Evolutionary conservation across 257 asterid species (phyloP).

Genomic region (Capsicum pubescens): DNA sequence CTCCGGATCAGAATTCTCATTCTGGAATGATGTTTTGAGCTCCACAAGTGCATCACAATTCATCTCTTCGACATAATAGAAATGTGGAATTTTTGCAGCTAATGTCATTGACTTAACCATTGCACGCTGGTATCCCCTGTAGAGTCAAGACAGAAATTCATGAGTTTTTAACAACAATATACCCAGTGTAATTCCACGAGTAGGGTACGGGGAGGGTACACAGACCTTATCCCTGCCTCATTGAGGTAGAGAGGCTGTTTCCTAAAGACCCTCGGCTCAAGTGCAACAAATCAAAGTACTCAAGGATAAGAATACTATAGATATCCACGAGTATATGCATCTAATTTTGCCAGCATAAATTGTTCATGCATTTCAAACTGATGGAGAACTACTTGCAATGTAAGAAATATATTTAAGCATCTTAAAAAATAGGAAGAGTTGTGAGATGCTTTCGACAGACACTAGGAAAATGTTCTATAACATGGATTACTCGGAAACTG

Average conservation of each 20-base stretch:
- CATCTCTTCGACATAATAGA: slow-evolving; percentile 90
- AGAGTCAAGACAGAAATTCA: slow-evolving; percentile 26
- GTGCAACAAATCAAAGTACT: too few relatives aligned
- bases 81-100: slow-evolving; percentile 96
- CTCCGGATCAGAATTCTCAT: slow-evolving; percentile 68
- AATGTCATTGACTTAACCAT: slow-evolving; percentile 89
- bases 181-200: too few relatives aligned
- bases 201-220: too few relatives aligned
- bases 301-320: not conserved
- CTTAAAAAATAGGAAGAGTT: slow-evolving; percentile 1
- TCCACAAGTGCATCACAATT: slow-evolving; percentile 73
- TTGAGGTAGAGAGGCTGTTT: too few relatives aligned
- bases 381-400: not conserved
- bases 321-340: not conserved
- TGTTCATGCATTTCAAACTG: not conserved
- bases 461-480: not conserved
- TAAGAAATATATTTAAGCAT: not conserved
- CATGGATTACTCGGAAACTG: not conserved
- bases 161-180: not conserved
- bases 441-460: not conserved
- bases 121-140: slow-evolving; percentile 97
- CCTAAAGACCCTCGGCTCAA: too few relatives aligned
- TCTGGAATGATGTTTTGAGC: slow-evolving; percentile 78
- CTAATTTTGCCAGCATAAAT: slow-evolving; percentile 2
- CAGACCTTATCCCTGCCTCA: too few relatives aligned